Percentiles rank a stretch among this genome's conserved stretches.
Evolutionary conservation across 768 basidiomycete species (phyloP).

Genomic region (Kwoniella dendrophila): DNA sequence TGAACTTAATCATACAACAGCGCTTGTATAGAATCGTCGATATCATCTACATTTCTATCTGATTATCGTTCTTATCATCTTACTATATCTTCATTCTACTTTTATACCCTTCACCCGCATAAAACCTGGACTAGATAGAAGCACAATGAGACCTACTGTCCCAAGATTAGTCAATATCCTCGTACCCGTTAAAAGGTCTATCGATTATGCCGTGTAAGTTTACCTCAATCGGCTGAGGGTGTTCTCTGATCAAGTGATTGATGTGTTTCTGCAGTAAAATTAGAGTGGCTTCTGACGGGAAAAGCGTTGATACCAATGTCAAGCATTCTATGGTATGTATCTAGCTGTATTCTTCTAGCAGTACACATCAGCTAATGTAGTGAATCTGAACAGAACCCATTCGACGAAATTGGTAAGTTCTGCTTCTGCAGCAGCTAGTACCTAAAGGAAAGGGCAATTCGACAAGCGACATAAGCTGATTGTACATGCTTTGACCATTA

Average conservation of each 20-base stretch:
- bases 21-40: background rate
- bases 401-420: constrained; percentile 92
- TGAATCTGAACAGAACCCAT: constrained; percentile 74
- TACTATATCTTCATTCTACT: background rate
- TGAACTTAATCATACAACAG: background rate
- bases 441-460: too few relatives aligned
- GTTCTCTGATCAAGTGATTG: background rate
- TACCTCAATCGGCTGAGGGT: background rate
- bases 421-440: background rate
- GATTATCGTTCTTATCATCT: background rate
- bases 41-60: background rate
- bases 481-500: background rate
- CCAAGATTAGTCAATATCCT: constrained; percentile 76
- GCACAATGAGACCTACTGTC: constrained; percentile 42
- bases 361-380: constrained; percentile 10
- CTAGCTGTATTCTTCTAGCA: background rate
- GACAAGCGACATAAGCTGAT: background rate
- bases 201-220: constrained; percentile 82
- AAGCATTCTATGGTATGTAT: constrained; percentile 94
- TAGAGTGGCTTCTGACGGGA: constrained; percentile 91
- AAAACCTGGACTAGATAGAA: too few relatives aligned
- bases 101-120: background rate
- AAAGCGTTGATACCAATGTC: constrained; percentile 92
- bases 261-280: constrained; percentile 66
- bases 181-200: constrained; percentile 91